Evolutionary conservation across 163 green algal species (phyloP), one percentile per base, ranked within the genome.

Genomic region (Trebouxia gelatinosa): DNA sequence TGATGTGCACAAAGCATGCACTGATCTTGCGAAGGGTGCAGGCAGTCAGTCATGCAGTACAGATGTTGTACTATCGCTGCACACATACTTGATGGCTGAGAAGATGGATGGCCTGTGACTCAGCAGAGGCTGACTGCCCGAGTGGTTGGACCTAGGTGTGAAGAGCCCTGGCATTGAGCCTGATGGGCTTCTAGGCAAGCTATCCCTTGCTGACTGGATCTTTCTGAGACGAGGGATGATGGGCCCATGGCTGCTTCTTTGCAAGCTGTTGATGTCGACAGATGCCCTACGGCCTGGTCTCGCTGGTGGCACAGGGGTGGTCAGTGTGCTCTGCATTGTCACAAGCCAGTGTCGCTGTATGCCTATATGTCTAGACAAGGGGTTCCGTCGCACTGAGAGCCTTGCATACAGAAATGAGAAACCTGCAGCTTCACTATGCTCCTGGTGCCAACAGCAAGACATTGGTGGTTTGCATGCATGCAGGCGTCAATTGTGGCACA

Each of bases 31-130:
- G 48, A 19, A 3, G 48, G 19, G 23, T 59, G 23, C 48, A 2
- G 48, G 48, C 3, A 3, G 23, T 3, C 3, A 3, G 2, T 23
- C 23, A 23, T 23, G 26, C 48, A 59, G 3, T 7, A 23, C 48
- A 3, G 2, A 23, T 59, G 48, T 23, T 59, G 48, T 23, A 59
- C 19, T 1, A 19, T 23, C 23, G 48, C 19, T 23, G 23, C 48
- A 59, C 48, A 59, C 48, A 3, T 2, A 59, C 40, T 61, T 76
- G 68, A 76, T 59, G 4, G 46, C 31, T 32, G 68, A 76, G 11
- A 76, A 46, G 43, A 76, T 23, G 68, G 68, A 76, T 17, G 29
- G 29, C 40, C 62, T 76, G 28, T 38, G 61, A 9, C 29, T 29
- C 68, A 76, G 40, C 68, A 46, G 68, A 21, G 39, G 68, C 28